A percentile compares a stretch with the other conserved stretches of the same genome.
Evolutionary conservation across 2,329 filamentous ascomycete species (phyloP).

Genomic region (Polychaeton citri): DNA sequence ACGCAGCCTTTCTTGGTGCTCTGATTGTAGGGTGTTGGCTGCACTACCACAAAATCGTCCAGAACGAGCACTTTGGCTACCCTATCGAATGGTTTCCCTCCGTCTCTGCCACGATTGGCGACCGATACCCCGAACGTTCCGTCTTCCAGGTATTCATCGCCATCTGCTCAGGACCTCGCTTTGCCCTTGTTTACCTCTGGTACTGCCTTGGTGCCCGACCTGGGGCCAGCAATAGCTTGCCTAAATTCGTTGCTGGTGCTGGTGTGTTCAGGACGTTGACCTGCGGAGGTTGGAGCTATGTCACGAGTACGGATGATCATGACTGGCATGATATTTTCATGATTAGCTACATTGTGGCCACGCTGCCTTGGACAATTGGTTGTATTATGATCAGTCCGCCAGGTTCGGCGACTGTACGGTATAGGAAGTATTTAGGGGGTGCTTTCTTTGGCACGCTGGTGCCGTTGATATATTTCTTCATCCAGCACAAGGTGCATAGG

Average conservation of each 20-base stretch:
- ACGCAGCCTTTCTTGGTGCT: constrained; percentile 75
- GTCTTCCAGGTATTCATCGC: constrained; percentile 97
- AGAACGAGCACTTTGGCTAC: constrained; percentile 72
- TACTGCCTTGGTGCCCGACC: constrained; percentile 75
- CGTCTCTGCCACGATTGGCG: constrained; percentile 69
- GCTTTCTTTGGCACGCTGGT: constrained; percentile 85
- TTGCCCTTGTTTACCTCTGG: constrained; percentile 81
- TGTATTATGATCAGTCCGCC: constrained; percentile 79
- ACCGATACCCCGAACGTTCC: constrained; percentile 90
- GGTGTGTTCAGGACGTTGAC: constrained; percentile 82
- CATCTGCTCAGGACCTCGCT: constrained; percentile 86
- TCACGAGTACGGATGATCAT: constrained; percentile 96
- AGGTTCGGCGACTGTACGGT: constrained; percentile 71
- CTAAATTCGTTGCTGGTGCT: constrained; percentile 66
- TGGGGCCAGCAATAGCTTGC: constrained; percentile 48
- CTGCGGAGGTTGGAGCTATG: constrained; percentile 95
- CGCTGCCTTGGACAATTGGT: constrained; percentile 86
- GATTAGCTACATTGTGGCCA: constrained; percentile 93
- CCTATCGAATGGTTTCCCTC: constrained; percentile 28
- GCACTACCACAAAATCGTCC: constrained; percentile 93
- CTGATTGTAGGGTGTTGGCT: constrained; percentile 63
- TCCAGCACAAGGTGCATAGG: constrained; percentile 95
- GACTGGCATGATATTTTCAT: constrained; percentile 99
- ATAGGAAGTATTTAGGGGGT: constrained; percentile 70
- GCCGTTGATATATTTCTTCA: constrained; percentile 90